Percentiles rank a stretch among this genome's conserved stretches.
Evolutionary conservation across 768 basidiomycete genomes (phyloP).

Genomic region (Hirschioporus abietinus): DNA sequence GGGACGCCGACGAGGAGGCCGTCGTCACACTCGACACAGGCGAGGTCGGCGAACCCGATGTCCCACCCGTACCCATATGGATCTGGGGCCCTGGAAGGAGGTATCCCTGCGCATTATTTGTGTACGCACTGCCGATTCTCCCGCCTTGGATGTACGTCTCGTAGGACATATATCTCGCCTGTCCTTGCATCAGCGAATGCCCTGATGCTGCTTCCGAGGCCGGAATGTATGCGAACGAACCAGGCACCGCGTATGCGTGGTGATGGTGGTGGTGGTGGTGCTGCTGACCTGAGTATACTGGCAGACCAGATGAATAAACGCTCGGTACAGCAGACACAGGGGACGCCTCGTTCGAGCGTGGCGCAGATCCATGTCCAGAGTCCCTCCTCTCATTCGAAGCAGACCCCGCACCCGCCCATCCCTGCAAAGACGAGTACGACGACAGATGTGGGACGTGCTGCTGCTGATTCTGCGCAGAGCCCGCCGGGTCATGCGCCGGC

Average conservation of each 20-base stretch:
- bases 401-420: background rate
- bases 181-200: too few species aligned
- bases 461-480: background rate
- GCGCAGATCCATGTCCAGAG: background rate
- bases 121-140: background rate
- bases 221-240: too few species aligned
- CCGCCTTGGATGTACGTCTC: background rate
- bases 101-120: background rate
- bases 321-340: too few species aligned
- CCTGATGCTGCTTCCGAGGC: too few species aligned
- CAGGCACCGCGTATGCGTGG: too few species aligned
- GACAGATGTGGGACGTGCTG: background rate
- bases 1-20: background rate
- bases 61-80: too few species aligned
- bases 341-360: too few species aligned
- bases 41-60: background rate
- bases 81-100: background rate
- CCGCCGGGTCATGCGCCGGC: too few species aligned
- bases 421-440: background rate
- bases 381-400: background rate
- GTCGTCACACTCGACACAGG: background rate
- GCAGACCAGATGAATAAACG: too few species aligned
- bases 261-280: too few species aligned
- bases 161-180: background rate
- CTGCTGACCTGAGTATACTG: too few species aligned